Conservation (phyloP, 2,329 filamentous ascomycete genomes). For the Aspergillus spinulosporus region DNA sequence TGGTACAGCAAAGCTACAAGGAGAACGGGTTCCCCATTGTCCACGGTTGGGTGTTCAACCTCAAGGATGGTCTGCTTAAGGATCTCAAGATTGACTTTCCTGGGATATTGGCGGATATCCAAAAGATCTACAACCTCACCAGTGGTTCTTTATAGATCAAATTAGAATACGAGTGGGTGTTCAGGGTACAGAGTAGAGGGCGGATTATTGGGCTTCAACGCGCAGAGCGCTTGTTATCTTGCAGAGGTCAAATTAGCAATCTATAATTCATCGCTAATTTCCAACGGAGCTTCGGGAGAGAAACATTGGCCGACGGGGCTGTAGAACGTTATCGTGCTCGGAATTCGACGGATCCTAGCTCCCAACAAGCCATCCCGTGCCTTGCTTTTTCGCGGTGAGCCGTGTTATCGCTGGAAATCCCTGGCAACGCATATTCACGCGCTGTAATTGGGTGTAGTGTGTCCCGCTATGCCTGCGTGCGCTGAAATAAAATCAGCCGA, state of each 20-base stretch:
- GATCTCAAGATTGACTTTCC: slow-evolving; percentile 65
- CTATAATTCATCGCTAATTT: background rate
- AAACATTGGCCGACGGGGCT: background rate
- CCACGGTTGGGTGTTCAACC: slow-evolving; percentile 73
- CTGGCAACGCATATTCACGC: background rate
- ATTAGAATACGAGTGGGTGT: background rate
- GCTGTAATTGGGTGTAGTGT: background rate
- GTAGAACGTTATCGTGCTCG: too few relatives aligned
- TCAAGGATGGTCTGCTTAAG: slow-evolving; percentile 66
- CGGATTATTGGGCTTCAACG: background rate
- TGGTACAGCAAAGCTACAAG: slow-evolving; percentile 59
- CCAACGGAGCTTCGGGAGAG: background rate
- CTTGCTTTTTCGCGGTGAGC: background rate
- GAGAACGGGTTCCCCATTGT: slow-evolving; percentile 67
- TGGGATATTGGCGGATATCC: slow-evolving; percentile 56
- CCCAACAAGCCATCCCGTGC: background rate
- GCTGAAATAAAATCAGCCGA: background rate
- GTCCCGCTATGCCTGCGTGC: background rate
- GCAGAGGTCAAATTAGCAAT: background rate
- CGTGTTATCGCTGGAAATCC: background rate
- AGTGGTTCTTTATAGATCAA: background rate
- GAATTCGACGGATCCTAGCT: too few relatives aligned
- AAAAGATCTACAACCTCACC: slow-evolving; percentile 65
- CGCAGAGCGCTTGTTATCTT: background rate
- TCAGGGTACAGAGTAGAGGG: slow-evolving; percentile 4